Conservation (phyloP, 108 stramenopile genomes). For the Nitzschia sp. region DNA sequence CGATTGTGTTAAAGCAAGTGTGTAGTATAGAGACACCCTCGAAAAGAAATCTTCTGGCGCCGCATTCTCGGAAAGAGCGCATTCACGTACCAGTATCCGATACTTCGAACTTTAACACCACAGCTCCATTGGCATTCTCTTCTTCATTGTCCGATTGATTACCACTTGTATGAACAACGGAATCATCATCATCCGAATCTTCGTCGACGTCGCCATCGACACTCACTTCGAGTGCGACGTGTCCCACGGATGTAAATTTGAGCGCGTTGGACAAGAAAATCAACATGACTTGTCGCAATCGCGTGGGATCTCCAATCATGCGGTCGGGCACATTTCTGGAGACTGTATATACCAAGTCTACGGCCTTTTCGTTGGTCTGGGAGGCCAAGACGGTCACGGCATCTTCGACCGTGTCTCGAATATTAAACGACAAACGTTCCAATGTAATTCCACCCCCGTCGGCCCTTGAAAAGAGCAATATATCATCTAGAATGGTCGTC, state of each 20-base stretch:
- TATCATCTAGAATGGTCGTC: conserved; percentile 48
- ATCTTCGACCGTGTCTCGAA: conserved; percentile 30
- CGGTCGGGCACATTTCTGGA: conserved; percentile 20
- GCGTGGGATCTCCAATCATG: conserved; percentile 49
- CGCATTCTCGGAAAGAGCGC: too few species aligned
- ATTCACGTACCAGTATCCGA: conserved; percentile 54
- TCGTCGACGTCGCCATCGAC: not conserved
- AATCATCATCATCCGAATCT: conserved; percentile 12
- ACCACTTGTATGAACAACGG: too few species aligned
- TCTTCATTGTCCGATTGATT: not conserved
- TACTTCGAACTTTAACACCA: conserved; percentile 37
- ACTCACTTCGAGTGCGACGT: conserved; percentile 26
- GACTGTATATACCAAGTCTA: conserved; percentile 15
- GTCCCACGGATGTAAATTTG: conserved; percentile 52
- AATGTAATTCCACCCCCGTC: conserved; percentile 51
- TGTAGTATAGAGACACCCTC: too few species aligned
- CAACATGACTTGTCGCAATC: conserved; percentile 53
- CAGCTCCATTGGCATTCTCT: not conserved
- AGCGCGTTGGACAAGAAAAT: conserved; percentile 58
- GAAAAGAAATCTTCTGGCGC: too few species aligned
- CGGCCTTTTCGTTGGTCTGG: conserved; percentile 27
- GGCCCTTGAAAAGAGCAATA: conserved; percentile 46
- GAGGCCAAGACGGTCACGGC: conserved; percentile 35
- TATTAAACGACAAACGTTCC: conserved; percentile 42
- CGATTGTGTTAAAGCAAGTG: too few species aligned